Evolutionary conservation across 441 rosid species (phyloP), one percentile per base, ranked within the genome.

Genomic region (Erodium moschatum): DNA sequence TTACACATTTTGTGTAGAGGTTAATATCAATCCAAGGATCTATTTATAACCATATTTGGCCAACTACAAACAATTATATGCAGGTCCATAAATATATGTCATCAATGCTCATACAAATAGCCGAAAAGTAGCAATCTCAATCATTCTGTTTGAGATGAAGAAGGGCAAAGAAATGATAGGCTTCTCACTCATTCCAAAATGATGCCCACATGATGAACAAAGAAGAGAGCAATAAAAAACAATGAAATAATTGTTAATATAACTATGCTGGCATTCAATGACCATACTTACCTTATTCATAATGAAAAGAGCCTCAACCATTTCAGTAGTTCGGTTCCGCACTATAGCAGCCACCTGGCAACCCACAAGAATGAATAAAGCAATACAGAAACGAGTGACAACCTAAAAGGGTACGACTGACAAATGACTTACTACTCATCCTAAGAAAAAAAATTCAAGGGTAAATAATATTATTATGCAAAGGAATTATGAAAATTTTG

Each of bases 271-370:
- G 15, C 27, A 9, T n/a, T 70, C 12, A 21, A 72, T 21, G 24
- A 56, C 50, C 48, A 16, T 11, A 15, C 72, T 70, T 81, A 95
- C 99, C 95, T 83, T 85, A 74, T 92, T 92, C 86, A 90, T 85
- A 76, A 54, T 70, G 76, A 79, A 90, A 68, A 95, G 92, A 20
- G 96, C 88, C 77, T 86, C 90, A 78, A 86, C 98, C 96, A 89
- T 96, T 67, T 89, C 98, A 20, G 70, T 73, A 44, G 99, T 80
- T 76, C 99, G 83, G 72, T 84, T 82, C 69, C 82, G 85, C 72
- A 89, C 81, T 69, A 79, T 81, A 73, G 84, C 78, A 75, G 96
- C 89, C 75, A 92, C 86, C 99, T 96, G 73, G 74, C 72, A 56
- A 78, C 44, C 70, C 31, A 67, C 56, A 75, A 44, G 70, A 48